Percentiles rank a stretch among this genome's conserved stretches.
Conservation (phyloP, 352 stramenopile genomes). For the Elongisporangium prolatum region DNA sequence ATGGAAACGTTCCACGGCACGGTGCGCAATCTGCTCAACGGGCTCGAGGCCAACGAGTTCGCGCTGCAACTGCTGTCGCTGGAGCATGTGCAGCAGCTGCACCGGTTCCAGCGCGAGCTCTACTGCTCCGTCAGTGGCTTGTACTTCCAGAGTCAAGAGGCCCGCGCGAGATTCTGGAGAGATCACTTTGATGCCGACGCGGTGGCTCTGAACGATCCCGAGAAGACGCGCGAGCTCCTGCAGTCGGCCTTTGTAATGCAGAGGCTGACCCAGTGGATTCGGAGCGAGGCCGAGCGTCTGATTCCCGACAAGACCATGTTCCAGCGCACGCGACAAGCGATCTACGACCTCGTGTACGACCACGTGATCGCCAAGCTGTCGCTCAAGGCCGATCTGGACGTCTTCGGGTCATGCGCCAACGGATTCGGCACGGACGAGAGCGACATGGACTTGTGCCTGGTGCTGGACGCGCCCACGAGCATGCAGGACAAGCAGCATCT, state of each 20-base stretch:
- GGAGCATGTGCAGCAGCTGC: constrained; percentile 49
- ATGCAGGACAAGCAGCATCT: constrained; percentile 70
- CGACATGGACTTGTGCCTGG: constrained; percentile 94
- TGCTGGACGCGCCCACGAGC: constrained; percentile 30
- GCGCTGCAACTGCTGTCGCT: constrained; percentile 57
- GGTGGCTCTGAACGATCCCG: constrained; percentile 17
- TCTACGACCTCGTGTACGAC: constrained; percentile 62
- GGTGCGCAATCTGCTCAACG: constrained; percentile 66
- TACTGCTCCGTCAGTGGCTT: constrained; percentile 76
- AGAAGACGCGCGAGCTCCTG: constrained; percentile 22
- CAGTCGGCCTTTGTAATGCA: constrained; percentile 36
- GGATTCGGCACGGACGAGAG: constrained; percentile 92
- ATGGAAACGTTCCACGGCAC: constrained; percentile 76
- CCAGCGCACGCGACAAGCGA: constrained; percentile 46
- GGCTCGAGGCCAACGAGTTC: constrained; percentile 58
- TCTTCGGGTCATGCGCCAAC: constrained; percentile 97
- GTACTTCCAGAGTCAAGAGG: constrained; percentile 49
- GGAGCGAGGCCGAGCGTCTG: constrained; percentile 35
- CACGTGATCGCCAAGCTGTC: constrained; percentile 57
- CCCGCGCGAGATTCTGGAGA: constrained; percentile 51
- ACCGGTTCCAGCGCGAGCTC: constrained; percentile 49
- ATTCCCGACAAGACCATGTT: constrained; percentile 69
- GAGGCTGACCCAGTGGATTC: constrained; percentile 44
- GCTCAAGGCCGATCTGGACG: constrained; percentile 55
- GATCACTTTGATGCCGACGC: constrained; percentile 63